phyloP scores from a whole-genome alignment of 768 basidiomycete species.

The Suillus plorans region DNA sequence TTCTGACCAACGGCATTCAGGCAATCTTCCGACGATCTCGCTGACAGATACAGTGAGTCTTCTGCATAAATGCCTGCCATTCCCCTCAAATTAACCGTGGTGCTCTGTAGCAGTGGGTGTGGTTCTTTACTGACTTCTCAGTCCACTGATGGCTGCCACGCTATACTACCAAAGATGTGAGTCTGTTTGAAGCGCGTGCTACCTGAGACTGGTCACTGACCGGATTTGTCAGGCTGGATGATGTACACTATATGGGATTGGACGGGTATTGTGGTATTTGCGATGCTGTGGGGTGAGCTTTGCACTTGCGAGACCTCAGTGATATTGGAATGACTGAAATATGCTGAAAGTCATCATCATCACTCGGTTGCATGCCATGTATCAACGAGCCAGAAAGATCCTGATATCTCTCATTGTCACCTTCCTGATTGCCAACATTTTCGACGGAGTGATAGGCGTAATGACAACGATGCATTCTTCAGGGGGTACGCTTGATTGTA shows the following conservation, averaged over 20 bases:
- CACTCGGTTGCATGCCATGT: background rate
- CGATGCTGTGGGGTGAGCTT: background rate
- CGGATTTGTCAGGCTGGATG: background rate
- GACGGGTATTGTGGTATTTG: background rate
- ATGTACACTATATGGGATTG: background rate
- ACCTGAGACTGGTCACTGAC: background rate
- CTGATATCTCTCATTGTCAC: background rate
- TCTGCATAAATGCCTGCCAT: background rate
- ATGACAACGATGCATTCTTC: background rate
- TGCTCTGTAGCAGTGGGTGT: background rate
- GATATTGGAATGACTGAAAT: background rate
- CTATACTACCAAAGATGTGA: background rate
- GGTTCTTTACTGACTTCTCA: background rate
- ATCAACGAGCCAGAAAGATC: background rate
- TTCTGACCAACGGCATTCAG: background rate
- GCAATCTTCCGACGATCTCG: background rate
- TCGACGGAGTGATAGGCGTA: rapidly evolving
- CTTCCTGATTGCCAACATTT: background rate
- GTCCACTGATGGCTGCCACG: background rate
- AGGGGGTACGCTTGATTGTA: background rate
- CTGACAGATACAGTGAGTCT: background rate
- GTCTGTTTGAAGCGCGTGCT: background rate
- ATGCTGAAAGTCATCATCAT: background rate
- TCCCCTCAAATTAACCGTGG: background rate
- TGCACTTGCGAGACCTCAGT: background rate